A percentile compares a stretch with the other conserved stretches of the same genome.
phyloP scores from a whole-genome alignment of 2,329 filamentous ascomycete genomes.

The Neopestalotiopsis sp. region DNA sequence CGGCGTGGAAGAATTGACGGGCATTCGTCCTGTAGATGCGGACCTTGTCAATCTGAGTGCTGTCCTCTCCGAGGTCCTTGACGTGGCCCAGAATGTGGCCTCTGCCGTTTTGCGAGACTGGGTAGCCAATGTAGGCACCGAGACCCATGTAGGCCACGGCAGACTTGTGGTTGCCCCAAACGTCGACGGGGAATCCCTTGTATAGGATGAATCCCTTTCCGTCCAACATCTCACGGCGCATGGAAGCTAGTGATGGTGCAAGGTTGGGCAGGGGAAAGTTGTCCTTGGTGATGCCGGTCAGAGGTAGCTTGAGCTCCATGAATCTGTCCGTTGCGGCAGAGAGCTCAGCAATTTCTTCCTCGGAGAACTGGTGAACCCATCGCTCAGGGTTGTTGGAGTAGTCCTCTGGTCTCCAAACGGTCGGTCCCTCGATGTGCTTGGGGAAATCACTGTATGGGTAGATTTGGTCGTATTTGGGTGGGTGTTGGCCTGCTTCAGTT shows the following conservation, averaged over 20 bases:
- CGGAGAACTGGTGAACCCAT: conserved; percentile 72
- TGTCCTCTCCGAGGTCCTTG: conserved; percentile 85
- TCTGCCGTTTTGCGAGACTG: conserved; percentile 80
- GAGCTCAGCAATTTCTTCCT: conserved; percentile 66
- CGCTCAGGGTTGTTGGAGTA: conserved; percentile 65
- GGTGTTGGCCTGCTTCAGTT: conserved; percentile 62
- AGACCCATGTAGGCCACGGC: conserved; percentile 92
- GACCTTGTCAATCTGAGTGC: conserved; percentile 81
- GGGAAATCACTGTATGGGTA: conserved; percentile 70
- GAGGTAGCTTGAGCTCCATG: conserved; percentile 59
- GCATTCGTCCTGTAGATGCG: conserved; percentile 91
- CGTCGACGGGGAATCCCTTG: conserved; percentile 78
- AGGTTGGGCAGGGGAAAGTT: conserved; percentile 69
- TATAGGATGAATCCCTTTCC: conserved; percentile 91
- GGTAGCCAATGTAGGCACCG: conserved; percentile 85
- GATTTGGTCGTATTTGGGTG: conserved; percentile 67
- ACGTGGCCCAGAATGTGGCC: conserved; percentile 90
- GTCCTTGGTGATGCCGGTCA: conserved; percentile 66
- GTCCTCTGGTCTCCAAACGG: conserved; percentile 70
- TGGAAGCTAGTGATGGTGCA: conserved; percentile 54
- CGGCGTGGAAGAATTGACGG: conserved; percentile 83
- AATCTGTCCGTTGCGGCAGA: conserved; percentile 67
- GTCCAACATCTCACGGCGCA: conserved; percentile 73
- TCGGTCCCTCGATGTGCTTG: conserved; percentile 67
- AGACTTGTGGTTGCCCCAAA: conserved; percentile 81